These are phyloP conservation scores for Nannizziopsis arthrosporioides DNA, from an alignment of 2,329 filamentous ascomycete genomes.

Conservation along the genomic window DNA sequence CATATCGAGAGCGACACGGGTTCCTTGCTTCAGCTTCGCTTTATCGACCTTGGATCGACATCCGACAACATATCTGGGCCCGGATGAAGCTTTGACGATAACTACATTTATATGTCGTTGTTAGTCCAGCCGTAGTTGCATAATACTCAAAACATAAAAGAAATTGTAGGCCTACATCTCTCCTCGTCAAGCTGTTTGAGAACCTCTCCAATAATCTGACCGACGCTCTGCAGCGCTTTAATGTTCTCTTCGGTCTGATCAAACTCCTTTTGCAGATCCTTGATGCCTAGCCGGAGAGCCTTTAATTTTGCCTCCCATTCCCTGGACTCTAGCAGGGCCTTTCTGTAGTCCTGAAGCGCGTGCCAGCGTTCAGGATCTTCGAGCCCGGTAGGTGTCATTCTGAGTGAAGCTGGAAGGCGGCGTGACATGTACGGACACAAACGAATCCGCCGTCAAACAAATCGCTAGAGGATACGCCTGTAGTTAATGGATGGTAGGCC, in stretches of 20 bases:
- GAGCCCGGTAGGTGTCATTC: no score
- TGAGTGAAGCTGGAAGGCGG: constrained; percentile 16
- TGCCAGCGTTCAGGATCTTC: constrained; percentile 47
- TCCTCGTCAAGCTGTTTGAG: constrained; percentile 98
- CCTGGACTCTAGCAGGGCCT: constrained; percentile 79
- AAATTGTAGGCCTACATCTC: constrained; percentile 59
- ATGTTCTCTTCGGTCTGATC: constrained; percentile 98
- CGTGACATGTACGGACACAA: background rate
- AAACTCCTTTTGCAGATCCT: constrained; percentile 86
- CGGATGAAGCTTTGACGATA: constrained; percentile 96
- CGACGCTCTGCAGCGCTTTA: constrained; percentile 96
- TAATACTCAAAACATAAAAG: constrained; percentile 7
- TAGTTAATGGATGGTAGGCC: no score
- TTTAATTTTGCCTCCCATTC: constrained; percentile 99
- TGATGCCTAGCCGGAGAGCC: constrained; percentile 85
- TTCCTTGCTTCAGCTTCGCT: constrained; percentile 92
- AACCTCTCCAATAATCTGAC: constrained; percentile 98
- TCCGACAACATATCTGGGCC: constrained; percentile 93
- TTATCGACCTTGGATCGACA: constrained; percentile 98
- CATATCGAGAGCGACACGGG: constrained; percentile 95
- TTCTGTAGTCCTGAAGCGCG: constrained; percentile 66
- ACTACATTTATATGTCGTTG: constrained; percentile 43
- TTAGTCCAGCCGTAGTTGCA: background rate
- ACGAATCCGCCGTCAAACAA: background rate
- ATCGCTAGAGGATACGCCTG: no score